Evolutionary conservation across 176 grass and related monocot genomes (phyloP), one percentile per base, ranked within the genome.

Genomic region (Carex littledalei): DNA sequence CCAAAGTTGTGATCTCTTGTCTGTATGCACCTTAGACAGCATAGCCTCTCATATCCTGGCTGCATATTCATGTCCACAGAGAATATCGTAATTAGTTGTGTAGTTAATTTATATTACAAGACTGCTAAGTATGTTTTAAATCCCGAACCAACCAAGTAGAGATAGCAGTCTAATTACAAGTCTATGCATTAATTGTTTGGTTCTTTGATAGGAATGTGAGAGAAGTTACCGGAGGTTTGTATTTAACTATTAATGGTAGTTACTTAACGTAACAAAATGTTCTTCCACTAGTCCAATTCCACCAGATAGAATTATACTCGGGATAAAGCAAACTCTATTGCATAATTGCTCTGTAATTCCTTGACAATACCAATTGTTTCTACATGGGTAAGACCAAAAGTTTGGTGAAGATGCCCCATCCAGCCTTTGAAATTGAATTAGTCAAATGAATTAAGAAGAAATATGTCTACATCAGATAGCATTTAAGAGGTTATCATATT

Each of bases 21-120:
- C 65, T 90, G 89, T 64, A 90, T 90, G 72, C 89, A 90, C 76
- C 80, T 54, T 3, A 90, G 89, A 81, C 85, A 90, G 63, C 89
- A 90, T 56, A 90, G 81, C 7, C 80, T 85, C 81, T 87, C 89
- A 58, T 90, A 90, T 64, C 89, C 89, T 0, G 85, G 64, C 81
- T 68, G 81, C 81, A 83, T 39, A 50, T 18, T 53, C 24, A 55
- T 18, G 50, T 78, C 24, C 13, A 78, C 49, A 78, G 5, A 32
- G 11, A 31, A 78, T 78, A 5, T 5, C 73, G 17, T 54, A 21
- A 7, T 17, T 77, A 77, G 49, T 77, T 56, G 5, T 49, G 37
- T 49, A 22, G 13, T 32, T 55, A 76, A 53, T 54, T 53, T 54
- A 29, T 53, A 54, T 54, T 56, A 75, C n/a, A n/a, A n/a, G 13